Base-by-base conservation (phyloP, 345 rosid species). In the Pugionium cornutum region DNA sequence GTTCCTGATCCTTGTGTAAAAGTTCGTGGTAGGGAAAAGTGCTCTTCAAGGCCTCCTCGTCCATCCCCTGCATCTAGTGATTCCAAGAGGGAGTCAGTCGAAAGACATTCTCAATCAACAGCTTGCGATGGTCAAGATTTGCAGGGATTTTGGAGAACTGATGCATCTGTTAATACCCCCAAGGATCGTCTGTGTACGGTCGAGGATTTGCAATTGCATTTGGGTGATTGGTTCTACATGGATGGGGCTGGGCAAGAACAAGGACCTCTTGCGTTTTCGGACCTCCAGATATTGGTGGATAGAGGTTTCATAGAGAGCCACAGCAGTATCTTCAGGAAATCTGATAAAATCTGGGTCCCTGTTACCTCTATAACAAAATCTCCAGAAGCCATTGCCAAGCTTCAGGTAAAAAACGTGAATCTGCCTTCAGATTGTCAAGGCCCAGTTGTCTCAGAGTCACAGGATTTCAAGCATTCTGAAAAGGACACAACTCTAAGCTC, bases 141-240 rank as follows among this genome's bases (percentile, higher is more conserved):
- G 35, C 83, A 64, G 43, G 72, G 77, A 45, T 81, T 78, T 26
- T 77, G 82, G 79, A 87, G 80, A 80, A 44, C 79, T 5, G 65
- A 34, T 46, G 56, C 83, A 72, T 64, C 83, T 58, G 66, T 83
- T 50, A 81, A 29, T 54, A 78, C 79, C 37, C 92, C 86, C 32
- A 91, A 73, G 73, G 95, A 86, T 73, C 83, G 78, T 43, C 76
- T 95, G 64, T 84, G 80, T 58, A 66, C 88, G 28, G 81, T 75
- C 44, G 83, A 84, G 50, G 95, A 95, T 70, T 73, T 95, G 72
- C 91, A 84, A 64, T 74, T 95, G 82, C 91, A 89, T 73, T 77
- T 87, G 76, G 99, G 99, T 71, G 95, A 95, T 52, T 95, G 99
- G 99, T 95, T 83, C 77, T 91, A 84, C 77, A 74, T 84, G 81